Percentiles rank a stretch among this genome's conserved stretches.
Conservation (phyloP, 768 basidiomycete genomes). For the Stropharia rugosoannulata region DNA sequence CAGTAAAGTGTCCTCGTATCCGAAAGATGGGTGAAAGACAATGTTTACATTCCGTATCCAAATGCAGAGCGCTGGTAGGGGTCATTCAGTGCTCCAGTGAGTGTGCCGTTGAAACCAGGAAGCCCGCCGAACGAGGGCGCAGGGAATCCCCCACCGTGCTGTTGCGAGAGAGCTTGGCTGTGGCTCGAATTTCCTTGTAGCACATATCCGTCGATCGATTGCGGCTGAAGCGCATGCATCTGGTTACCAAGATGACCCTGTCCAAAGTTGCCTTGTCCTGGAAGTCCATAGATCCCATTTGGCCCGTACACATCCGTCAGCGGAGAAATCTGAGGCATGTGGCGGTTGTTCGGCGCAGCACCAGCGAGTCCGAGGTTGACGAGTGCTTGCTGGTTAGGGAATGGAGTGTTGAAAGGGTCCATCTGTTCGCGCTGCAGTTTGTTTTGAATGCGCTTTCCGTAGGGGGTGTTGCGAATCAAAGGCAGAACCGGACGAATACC, state of each 20-base stretch:
- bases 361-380: conserved; percentile 56
- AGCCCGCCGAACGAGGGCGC: conserved; percentile 49
- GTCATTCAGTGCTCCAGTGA: conserved; percentile 59
- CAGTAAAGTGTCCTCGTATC: conserved; percentile 23
- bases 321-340: conserved; percentile 55
- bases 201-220: conserved; percentile 80
- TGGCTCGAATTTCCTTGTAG: conserved; percentile 72
- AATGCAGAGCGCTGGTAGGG: conserved; percentile 76
- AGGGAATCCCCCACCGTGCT: conserved; percentile 56
- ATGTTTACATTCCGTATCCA: conserved; percentile 76
- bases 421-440: conserved; percentile 95
- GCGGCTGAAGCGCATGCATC: conserved; percentile 63
- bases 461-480: conserved; percentile 97
- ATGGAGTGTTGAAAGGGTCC: conserved; percentile 57
- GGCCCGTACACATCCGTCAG: conserved; percentile 66
- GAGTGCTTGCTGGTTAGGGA: conserved; percentile 60
- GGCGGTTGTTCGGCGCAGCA: conserved; percentile 47
- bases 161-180: conserved; percentile 58
- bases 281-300: conserved; percentile 60
- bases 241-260: conserved; percentile 55
- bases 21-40: conserved; percentile 19
- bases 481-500: conserved; percentile 98
- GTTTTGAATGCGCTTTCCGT: conserved; percentile 98
- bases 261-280: conserved; percentile 53
- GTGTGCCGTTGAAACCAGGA: conserved; percentile 51